These are phyloP conservation scores for Cryptosporidium canis DNA, from an alignment of 169 alveolate species.

Conservation along the genomic window DNA sequence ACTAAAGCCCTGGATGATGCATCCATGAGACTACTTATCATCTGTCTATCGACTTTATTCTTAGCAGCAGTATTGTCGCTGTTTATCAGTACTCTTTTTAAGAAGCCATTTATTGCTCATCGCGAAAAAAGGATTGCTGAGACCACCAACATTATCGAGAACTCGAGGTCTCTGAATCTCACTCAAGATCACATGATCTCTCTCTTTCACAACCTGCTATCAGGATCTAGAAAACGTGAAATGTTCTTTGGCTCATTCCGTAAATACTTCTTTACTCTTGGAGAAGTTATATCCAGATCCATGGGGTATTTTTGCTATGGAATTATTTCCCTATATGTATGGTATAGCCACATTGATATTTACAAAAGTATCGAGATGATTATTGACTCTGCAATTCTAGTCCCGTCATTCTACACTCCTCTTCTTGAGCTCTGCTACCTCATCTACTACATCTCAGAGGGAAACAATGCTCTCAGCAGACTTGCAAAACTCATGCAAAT, in stretches of 20 bases:
- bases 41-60: conserved; percentile 14
- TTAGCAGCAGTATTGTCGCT: not conserved
- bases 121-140: conserved; percentile 61
- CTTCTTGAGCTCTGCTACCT: conserved; percentile 52
- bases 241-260: conserved; percentile 62
- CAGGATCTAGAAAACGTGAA: conserved; percentile 37
- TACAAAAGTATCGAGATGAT: conserved; percentile 62
- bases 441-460: conserved; percentile 55
- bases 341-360: conserved; percentile 28
- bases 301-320: conserved; percentile 47
- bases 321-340: conserved; percentile 32
- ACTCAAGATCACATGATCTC: conserved; percentile 54
- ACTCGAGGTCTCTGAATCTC: conserved; percentile 37
- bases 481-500: conserved; percentile 17
- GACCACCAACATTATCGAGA: conserved; percentile 32
- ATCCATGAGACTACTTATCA: not conserved
- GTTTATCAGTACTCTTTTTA: conserved; percentile 50
- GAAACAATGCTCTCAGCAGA: conserved; percentile 53
- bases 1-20: conserved; percentile 17
- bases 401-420: conserved; percentile 57
- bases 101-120: conserved; percentile 59
- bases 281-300: conserved; percentile 53
- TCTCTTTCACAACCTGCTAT: conserved; percentile 10
- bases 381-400: conserved; percentile 46
- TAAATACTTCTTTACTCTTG: conserved; percentile 59